Evolutionary conservation across 2,329 filamentous ascomycete species (phyloP).

Genomic region (Aspergillus flavus): DNA sequence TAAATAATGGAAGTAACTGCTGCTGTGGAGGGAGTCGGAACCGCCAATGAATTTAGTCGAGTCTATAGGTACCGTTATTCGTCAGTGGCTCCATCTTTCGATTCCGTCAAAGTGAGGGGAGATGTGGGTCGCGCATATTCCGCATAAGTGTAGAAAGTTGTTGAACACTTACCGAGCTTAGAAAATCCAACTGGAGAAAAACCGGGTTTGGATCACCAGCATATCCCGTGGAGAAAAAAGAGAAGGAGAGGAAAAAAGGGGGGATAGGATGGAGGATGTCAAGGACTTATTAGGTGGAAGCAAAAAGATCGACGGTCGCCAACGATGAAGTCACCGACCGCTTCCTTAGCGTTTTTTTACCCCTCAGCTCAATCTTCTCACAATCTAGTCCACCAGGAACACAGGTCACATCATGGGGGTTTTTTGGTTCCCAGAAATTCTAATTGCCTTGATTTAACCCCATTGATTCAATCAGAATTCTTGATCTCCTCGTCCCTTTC

Average conservation of each 20-base stretch:
- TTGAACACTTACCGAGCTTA: neutral
- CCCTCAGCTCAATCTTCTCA: neutral
- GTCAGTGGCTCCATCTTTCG: conserved; percentile 5
- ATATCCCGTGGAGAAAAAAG: neutral
- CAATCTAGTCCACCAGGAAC: neutral
- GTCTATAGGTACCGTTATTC: conserved; percentile 6
- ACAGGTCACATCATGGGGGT: neutral
- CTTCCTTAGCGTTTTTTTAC: conserved; percentile 1
- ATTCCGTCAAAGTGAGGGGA: conserved; percentile 5
- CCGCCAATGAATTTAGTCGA: conserved; percentile 10
- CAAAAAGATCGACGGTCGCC: conserved; percentile 4
- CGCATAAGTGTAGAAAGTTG: neutral
- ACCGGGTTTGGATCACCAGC: neutral
- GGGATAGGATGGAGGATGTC: neutral
- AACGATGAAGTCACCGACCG: conserved; percentile 12
- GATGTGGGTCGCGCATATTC: neutral
- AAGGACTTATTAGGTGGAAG: neutral
- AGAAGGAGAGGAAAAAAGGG: neutral
- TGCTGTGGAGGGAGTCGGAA: conserved; percentile 12
- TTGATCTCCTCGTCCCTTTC: neutral
- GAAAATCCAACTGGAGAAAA: neutral
- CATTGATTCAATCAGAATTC: neutral
- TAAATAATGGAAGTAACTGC: conserved; percentile 1
- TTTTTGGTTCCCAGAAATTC: neutral
- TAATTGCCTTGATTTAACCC: neutral